These are phyloP conservation scores for Collybia mongolica DNA, from an alignment of 768 basidiomycete genomes.

Conservation along the genomic window DNA sequence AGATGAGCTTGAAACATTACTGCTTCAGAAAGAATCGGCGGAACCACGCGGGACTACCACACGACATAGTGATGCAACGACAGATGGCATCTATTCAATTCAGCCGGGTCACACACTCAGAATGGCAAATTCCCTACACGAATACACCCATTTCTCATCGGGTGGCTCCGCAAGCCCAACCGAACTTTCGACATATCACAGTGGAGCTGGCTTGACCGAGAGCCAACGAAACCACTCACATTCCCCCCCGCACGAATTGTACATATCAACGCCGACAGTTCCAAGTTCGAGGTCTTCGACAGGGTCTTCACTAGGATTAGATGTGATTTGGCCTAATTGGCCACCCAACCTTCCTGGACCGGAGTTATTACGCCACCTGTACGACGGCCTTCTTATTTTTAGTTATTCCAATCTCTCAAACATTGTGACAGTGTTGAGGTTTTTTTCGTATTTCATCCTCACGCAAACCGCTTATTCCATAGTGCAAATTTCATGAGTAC, in stretches of 20 bases:
- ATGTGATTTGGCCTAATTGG: constrained; percentile 57
- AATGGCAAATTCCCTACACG: not conserved
- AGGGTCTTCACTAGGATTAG: constrained; percentile 26
- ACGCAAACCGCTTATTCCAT: constrained; percentile 71
- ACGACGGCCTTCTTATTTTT: constrained; percentile 20
- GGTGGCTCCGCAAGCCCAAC: constrained; percentile 7
- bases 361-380: constrained; percentile 66
- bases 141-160: constrained; percentile 8
- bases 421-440: constrained; percentile 55
- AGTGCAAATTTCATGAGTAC: constrained; percentile 60
- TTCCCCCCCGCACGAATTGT: constrained; percentile 22
- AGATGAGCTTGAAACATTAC: constrained; percentile 71
- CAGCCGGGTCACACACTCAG: too few species aligned
- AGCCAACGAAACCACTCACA: constrained; percentile 18
- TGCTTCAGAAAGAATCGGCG: constrained; percentile 52
- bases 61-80: constrained; percentile 5
- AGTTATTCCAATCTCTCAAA: constrained; percentile 1
- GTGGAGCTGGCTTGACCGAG: constrained; percentile 3
- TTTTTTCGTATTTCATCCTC: constrained; percentile 79
- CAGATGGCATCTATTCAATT: not conserved
- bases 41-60: constrained; percentile 10
- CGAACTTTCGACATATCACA: constrained; percentile 9
- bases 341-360: constrained; percentile 62
- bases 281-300: constrained; percentile 8
- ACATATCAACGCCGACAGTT: constrained; percentile 10